These are phyloP conservation scores for Quercus engelmannii DNA, from an alignment of 306 rosid species.

Conservation along the genomic window DNA sequence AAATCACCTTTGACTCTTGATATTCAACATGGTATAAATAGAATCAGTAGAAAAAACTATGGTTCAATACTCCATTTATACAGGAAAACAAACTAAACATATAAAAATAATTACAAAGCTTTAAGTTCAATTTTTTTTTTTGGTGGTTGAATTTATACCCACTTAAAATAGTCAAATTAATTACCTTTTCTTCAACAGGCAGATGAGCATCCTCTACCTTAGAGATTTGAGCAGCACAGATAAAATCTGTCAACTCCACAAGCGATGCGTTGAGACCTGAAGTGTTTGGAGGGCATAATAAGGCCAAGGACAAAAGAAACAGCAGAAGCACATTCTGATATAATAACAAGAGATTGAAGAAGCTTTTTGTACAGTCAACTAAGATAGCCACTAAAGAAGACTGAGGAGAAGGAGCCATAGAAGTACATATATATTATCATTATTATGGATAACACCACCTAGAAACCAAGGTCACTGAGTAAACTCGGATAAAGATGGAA, in stretches of 20 bases:
- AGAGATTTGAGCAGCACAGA: conserved; percentile 72
- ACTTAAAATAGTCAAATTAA: background rate
- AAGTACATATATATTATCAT: background rate
- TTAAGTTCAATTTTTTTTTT: background rate
- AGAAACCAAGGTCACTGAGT: background rate
- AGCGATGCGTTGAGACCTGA: conserved; percentile 62
- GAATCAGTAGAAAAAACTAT: background rate
- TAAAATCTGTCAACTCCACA: conserved; percentile 70
- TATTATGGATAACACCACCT: background rate
- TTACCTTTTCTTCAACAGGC: conserved; percentile 68
- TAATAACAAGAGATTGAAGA: background rate
- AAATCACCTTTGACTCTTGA: conserved; percentile 6
- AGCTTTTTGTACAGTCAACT: background rate
- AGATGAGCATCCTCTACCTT: conserved; percentile 58
- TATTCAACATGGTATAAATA: background rate
- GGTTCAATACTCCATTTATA: background rate
- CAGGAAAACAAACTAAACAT: background rate
- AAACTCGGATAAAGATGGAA: background rate
- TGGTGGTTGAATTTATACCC: background rate
- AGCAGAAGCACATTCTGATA: background rate
- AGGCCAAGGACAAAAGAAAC: conserved; percentile 14
- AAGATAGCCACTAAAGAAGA: background rate
- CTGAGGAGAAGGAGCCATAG: background rate
- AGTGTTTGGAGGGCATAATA: conserved; percentile 23
- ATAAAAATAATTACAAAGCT: conserved; percentile 4